Evolutionary conservation across 129 eudicot species (phyloP).

Genomic region (Flaveria linearis): DNA sequence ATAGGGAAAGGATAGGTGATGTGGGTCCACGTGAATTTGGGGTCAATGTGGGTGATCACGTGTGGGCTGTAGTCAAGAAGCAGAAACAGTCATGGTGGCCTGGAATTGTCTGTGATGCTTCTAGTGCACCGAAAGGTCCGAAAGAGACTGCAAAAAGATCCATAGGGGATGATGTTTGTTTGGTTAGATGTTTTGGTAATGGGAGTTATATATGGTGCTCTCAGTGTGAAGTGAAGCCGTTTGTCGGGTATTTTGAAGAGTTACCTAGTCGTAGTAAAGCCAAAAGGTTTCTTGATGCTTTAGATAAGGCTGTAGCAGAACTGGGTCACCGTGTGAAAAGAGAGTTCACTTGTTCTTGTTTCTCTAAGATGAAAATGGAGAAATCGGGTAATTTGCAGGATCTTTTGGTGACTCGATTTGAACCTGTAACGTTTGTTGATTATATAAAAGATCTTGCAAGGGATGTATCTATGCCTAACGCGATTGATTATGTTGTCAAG

Average conservation of each 20-base stretch:
- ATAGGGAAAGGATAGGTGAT: neutral
- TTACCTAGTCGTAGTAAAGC: constrained; percentile 39
- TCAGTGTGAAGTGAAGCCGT: constrained; percentile 43
- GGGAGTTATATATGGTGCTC: constrained; percentile 45
- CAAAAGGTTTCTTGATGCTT: constrained; percentile 39
- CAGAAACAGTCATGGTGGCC: constrained; percentile 51
- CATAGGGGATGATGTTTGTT: constrained; percentile 17
- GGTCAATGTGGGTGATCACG: constrained; percentile 48
- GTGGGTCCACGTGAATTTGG: constrained; percentile 20
- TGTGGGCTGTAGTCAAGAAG: constrained; percentile 50
- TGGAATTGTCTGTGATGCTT: constrained; percentile 46
- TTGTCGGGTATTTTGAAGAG: constrained; percentile 43
- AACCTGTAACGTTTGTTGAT: constrained; percentile 48
- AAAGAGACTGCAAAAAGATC: constrained; percentile 27
- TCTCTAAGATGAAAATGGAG: constrained; percentile 22
- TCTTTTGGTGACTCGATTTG: constrained; percentile 40
- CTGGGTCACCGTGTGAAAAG: constrained; percentile 50
- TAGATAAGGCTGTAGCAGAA: constrained; percentile 44
- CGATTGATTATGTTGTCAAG: constrained; percentile 39
- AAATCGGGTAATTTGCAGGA: constrained; percentile 18
- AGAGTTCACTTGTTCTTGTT: constrained; percentile 61
- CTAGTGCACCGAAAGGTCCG: constrained; percentile 27
- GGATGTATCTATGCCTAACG: constrained; percentile 23
- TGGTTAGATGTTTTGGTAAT: constrained; percentile 51
- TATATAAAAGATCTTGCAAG: constrained; percentile 41